Evolutionary conservation across 2,329 filamentous ascomycete species (phyloP).

Genomic region (Exophiala dermatitidis): DNA sequence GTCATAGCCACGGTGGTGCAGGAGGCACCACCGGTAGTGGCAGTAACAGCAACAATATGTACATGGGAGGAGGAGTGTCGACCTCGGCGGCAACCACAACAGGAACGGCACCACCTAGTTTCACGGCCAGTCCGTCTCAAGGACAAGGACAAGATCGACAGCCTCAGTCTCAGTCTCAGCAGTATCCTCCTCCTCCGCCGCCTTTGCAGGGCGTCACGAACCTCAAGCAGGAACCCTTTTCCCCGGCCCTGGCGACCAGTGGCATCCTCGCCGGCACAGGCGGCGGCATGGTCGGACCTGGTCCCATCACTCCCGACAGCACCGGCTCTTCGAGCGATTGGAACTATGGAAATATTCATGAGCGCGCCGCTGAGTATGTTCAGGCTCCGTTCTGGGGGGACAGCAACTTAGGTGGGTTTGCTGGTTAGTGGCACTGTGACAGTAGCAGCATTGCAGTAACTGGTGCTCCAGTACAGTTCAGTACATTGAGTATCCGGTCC

Average conservation of each 20-base stretch:
- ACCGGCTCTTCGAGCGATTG: slow-evolving; percentile 39
- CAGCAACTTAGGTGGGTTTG: neutral
- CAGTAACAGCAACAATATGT: neutral
- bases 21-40: no score
- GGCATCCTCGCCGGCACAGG: slow-evolving; percentile 2
- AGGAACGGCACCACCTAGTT: neutral
- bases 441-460: no score
- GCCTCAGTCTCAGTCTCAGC: slow-evolving; percentile 7
- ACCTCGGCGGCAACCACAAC: neutral
- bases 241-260: slow-evolving; percentile 10
- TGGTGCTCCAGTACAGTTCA: no score
- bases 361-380: slow-evolving; percentile 43
- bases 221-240: slow-evolving; percentile 17
- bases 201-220: neutral
- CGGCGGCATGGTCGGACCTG: slow-evolving; percentile 13
- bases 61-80: neutral
- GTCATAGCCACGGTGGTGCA: neutral
- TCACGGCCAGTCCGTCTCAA: neutral
- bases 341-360: slow-evolving; percentile 40
- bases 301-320: slow-evolving; percentile 43
- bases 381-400: slow-evolving; percentile 40
- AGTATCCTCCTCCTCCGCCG: slow-evolving; percentile 2
- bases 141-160: neutral
- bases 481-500: no score
- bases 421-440: no score